Evolutionary conservation across 352 stramenopile genomes (phyloP).

Genomic region (Saprolegnia diclina): DNA sequence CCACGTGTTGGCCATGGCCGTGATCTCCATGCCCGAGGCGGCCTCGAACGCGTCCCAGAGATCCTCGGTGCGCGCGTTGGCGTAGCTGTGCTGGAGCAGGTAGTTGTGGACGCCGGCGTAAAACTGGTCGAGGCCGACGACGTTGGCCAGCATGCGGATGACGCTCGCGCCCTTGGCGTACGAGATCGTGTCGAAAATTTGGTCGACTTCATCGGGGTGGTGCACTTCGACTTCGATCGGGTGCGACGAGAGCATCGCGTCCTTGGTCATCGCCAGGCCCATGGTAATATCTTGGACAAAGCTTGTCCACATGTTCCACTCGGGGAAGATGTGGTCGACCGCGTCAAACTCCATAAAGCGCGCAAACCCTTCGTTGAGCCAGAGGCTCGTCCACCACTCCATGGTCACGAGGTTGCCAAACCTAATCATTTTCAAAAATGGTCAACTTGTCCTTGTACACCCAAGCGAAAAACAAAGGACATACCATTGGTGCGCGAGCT

Average conservation of each 20-base stretch:
- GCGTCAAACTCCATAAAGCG: conserved; percentile 95
- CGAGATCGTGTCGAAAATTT: conserved; percentile 98
- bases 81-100: conserved; percentile 89
- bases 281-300: conserved; percentile 86
- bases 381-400: conserved; percentile 95
- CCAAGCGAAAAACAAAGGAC: conserved; percentile 30
- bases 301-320: conserved; percentile 96
- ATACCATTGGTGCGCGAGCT: conserved; percentile 93
- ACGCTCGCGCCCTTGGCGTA: conserved; percentile 90
- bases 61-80: conserved; percentile 93
- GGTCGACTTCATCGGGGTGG: conserved; percentile 92
- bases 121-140: conserved; percentile 67
- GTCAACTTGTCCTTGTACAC: neutral
- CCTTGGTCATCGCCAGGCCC: conserved; percentile 85
- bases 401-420: conserved; percentile 99
- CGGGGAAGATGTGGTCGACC: conserved; percentile 88
- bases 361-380: conserved; percentile 98
- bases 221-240: conserved; percentile 94
- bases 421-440: conserved; percentile 23
- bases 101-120: conserved; percentile 90
- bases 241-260: conserved; percentile 89
- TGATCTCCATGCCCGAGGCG: conserved; percentile 86
- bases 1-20: conserved; percentile 89
- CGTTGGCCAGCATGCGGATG: conserved; percentile 75
- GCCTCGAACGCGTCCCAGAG: conserved; percentile 92